Evolutionary conservation across 345 rosid genomes (phyloP).

Genomic region (Melastoma malabathricum): DNA sequence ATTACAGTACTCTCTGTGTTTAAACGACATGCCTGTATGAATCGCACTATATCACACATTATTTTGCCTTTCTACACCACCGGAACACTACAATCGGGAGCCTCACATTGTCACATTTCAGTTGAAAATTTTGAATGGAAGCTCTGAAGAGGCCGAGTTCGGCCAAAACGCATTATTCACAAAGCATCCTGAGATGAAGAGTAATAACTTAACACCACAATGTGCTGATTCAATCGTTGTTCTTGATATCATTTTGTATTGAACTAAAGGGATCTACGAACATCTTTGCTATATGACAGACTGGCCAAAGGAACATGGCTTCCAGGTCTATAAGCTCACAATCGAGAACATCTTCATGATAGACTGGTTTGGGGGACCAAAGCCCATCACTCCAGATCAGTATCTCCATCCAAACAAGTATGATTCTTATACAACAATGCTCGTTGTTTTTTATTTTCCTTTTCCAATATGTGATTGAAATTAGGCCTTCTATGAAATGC

Average conservation of each 20-base stretch:
- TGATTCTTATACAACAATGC: too few species aligned
- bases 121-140: constrained; percentile 35
- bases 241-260: not conserved
- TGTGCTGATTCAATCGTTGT: not conserved
- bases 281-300: constrained; percentile 21
- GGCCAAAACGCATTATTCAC: constrained; percentile 51
- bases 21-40: not conserved
- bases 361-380: constrained; percentile 89
- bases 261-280: not conserved
- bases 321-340: constrained; percentile 54
- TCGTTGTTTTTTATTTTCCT: too few species aligned
- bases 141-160: constrained; percentile 44
- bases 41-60: too few species aligned
- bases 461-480: too few species aligned
- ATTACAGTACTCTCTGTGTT: not conserved
- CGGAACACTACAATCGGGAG: too few species aligned
- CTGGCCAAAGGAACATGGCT: constrained; percentile 73
- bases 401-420: constrained; percentile 53
- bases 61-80: too few species aligned
- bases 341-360: constrained; percentile 66
- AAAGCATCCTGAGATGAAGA: constrained; percentile 86
- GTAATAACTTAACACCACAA: constrained; percentile 18
- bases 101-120: constrained; percentile 9
- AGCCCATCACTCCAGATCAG: constrained; percentile 62
- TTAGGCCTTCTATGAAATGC: too few species aligned